These are phyloP conservation scores for Brassica napus DNA, from an alignment of 345 rosid species.

Conservation along the genomic window Da-Ae NC_063447.1:4224501-4225000, in stretches of 20 bases:
- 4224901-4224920: neutral
- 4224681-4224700: neutral
- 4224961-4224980: neutral
- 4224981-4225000: neutral
- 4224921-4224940: neutral
- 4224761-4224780: neutral
- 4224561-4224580: too few relatives aligned
- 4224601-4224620: constrained; percentile 8
- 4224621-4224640: constrained; percentile 22
- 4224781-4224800: neutral
- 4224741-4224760: constrained; percentile 25
- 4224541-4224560: too few relatives aligned
- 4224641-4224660: neutral
- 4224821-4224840: constrained; percentile 23
- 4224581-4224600: neutral
- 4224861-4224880: neutral
- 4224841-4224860: constrained; percentile 24
- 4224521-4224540: neutral
- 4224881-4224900: neutral
- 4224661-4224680: constrained; percentile 6
- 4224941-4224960: neutral
- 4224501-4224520: too few relatives aligned
- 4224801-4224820: constrained; percentile 17
- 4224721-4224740: neutral
- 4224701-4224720: neutral